Evolutionary conservation across 768 basidiomycete species (phyloP).

Genomic region (Coprinopsis marcescibilis): DNA sequence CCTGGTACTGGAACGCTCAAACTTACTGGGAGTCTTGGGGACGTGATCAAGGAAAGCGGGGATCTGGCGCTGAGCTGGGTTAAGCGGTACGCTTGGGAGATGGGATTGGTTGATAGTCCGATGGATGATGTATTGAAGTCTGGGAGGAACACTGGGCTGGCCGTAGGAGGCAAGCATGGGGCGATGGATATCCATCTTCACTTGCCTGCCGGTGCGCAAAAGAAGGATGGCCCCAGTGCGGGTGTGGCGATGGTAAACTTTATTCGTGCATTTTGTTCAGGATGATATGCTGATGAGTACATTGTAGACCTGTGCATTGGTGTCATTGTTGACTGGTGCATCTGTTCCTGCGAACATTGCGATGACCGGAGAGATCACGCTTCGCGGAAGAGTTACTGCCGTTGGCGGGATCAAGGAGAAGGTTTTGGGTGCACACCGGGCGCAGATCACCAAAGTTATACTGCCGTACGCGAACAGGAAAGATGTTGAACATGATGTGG

Average conservation of each 20-base stretch:
- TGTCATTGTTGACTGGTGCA: constrained; percentile 76
- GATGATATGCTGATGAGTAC: not conserved
- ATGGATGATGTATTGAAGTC: constrained; percentile 70
- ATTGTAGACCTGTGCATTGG: constrained; percentile 70
- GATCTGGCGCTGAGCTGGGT: constrained; percentile 92
- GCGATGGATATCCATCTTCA: constrained; percentile 83
- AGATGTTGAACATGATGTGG: constrained; percentile 83
- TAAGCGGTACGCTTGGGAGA: constrained; percentile 74
- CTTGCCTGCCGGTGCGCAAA: constrained; percentile 84
- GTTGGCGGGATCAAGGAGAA: constrained; percentile 94
- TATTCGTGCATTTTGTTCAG: not conserved
- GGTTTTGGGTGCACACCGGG: constrained; percentile 82
- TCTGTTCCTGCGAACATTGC: constrained; percentile 69
- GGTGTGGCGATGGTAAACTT: constrained; percentile 76
- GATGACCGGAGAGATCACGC: constrained; percentile 92
- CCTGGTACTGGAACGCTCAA: constrained; percentile 73
- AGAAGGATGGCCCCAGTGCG: constrained; percentile 91
- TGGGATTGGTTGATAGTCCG: constrained; percentile 67
- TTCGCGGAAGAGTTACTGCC: constrained; percentile 74
- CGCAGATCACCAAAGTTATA: constrained; percentile 76
- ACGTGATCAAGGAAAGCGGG: constrained; percentile 87
- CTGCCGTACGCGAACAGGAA: constrained; percentile 81
- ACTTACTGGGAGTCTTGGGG: constrained; percentile 80
- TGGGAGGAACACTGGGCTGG: constrained; percentile 27
- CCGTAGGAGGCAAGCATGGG: not conserved